These are phyloP conservation scores for Takashimella koratensis DNA, from an alignment of 1,284 basidiomycete genomes.

Conservation along the genomic window DNA sequence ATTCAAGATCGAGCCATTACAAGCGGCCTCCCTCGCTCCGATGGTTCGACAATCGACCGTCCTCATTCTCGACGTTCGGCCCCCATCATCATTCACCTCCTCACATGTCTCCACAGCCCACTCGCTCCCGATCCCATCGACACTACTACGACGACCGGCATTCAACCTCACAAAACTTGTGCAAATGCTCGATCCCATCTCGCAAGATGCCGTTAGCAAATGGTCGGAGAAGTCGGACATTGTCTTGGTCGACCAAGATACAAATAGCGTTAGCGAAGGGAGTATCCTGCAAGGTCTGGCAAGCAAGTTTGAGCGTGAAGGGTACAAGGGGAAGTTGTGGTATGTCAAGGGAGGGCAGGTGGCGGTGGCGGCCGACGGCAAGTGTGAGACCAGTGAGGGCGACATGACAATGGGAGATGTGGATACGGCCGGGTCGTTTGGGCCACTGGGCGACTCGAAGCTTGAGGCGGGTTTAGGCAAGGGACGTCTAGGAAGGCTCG, in stretches of 20 bases:
- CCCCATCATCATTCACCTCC: slow-evolving; percentile 66
- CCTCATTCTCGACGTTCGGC: slow-evolving; percentile 80
- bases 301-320: slow-evolving; percentile 72
- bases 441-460: background rate
- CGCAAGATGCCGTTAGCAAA: slow-evolving; percentile 52
- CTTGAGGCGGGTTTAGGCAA: background rate
- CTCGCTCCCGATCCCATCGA: slow-evolving; percentile 88
- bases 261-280: slow-evolving; percentile 57
- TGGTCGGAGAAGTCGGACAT: slow-evolving; percentile 65
- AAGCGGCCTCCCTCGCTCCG: slow-evolving; percentile 10
- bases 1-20: slow-evolving; percentile 21
- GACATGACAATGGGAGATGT: slow-evolving; percentile 7
- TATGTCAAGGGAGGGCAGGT: slow-evolving; percentile 80
- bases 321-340: slow-evolving; percentile 61
- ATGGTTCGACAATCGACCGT: slow-evolving; percentile 21
- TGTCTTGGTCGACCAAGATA: slow-evolving; percentile 78
- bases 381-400: slow-evolving; percentile 8
- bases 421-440: background rate
- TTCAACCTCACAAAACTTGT: slow-evolving; percentile 71
- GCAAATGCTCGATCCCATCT: slow-evolving; percentile 63
- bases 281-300: slow-evolving; percentile 74
- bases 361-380: slow-evolving; percentile 26
- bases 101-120: slow-evolving; percentile 70
- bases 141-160: slow-evolving; percentile 80
- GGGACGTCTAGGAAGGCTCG: slow-evolving; percentile 28